Conservation (phyloP, 495 filamentous ascomycete species). For the Halenospora varia region DNA sequence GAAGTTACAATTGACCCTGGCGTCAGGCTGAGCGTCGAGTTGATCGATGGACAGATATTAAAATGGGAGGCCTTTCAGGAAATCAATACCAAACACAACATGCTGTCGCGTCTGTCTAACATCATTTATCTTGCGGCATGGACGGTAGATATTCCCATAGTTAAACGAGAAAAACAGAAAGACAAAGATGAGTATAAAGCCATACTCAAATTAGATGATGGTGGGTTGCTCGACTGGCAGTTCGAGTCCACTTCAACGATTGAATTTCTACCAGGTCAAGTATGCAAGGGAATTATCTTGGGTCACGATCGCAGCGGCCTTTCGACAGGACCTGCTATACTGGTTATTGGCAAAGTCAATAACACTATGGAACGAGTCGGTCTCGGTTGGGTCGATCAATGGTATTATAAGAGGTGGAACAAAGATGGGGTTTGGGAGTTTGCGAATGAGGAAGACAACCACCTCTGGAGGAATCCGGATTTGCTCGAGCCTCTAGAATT, state of each 20-base stretch:
- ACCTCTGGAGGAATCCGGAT: background rate
- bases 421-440: slow-evolving; percentile 5
- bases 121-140: slow-evolving; percentile 1
- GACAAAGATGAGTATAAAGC: slow-evolving; percentile 5
- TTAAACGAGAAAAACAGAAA: slow-evolving; percentile 2
- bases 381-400: slow-evolving; percentile 4
- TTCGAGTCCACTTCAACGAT: slow-evolving; percentile 3
- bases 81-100: background rate
- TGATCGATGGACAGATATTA: slow-evolving; percentile 6
- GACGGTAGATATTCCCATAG: slow-evolving; percentile 1
- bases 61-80: slow-evolving; percentile 10
- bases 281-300: slow-evolving; percentile 5
- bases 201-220: slow-evolving; percentile 1
- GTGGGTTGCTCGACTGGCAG: background rate
- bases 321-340: background rate
- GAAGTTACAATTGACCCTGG: background rate
- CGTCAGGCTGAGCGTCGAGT: slow-evolving; percentile 4
- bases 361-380: slow-evolving; percentile 6
- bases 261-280: background rate
- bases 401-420: background rate
- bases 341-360: slow-evolving; percentile 5
- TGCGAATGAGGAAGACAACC: background rate
- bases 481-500: slow-evolving; percentile 7
- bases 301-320: background rate
- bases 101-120: slow-evolving; percentile 5